Base-by-base conservation (phyloP, 2,329 filamentous ascomycete species). In the Venturia oleaginea region DNA sequence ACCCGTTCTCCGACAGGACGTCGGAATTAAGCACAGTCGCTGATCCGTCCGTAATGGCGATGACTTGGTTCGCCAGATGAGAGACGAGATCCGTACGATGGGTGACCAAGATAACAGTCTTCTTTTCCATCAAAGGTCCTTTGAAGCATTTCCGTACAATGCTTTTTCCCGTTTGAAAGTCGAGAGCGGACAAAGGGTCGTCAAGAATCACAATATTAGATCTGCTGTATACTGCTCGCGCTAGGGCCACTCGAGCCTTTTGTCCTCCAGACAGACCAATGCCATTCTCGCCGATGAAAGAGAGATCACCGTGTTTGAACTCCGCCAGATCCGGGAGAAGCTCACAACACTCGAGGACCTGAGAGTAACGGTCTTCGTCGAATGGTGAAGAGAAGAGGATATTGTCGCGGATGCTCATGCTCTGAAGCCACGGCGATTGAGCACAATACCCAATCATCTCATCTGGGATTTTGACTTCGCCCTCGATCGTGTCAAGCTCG, bases 31-130 rank as follows among this genome's bases (percentile, higher is more conserved):
- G 46, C 15, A 48, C 46, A 37, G 34, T 32, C 24, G 62, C 62
- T 11, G 46, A 24, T 24, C 62, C 62, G 42, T 87, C 79, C 0
- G 80, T 73, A 11, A 96, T 81, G 64, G 92, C 85, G 11, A 96
- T 76, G 19, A 91, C 82, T 70, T 94, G 89, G 60, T 86, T 79
- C 1, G 91, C 90, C 54, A 92, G 79, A n/a, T 83, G 80, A 24
- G 85, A 82, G 66, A 91, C 90, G 11, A 96, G 77, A 66, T 92
- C 87, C 0, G 81, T 83, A 1, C 86, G 82, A 75, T 89, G 86
- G 0, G 86, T 89, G 22, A 85, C 85, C 19, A 89, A 75, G 32
- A 88, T 77, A 0, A 83, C 75, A 0, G 79, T 84, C 24, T 85
- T 78, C 11, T 75, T 79, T 66, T 82, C 72, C 64, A 85, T 72